Conservation (phyloP, 1,284 basidiomycete genomes). For the Ceratobasidium sp. region DNA sequence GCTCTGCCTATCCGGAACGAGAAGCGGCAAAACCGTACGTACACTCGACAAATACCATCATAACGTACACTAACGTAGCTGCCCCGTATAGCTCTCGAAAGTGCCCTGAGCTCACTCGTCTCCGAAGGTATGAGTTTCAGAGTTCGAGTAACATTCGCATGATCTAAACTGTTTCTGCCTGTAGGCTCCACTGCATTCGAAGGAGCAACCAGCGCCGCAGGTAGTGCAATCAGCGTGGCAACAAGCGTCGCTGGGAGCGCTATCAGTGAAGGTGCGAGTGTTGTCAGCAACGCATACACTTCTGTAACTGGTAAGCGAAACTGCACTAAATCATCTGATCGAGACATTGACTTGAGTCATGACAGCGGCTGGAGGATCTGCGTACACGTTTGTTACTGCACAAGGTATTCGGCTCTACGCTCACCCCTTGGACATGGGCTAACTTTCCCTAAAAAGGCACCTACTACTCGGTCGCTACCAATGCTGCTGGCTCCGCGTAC, state of each 20-base stretch:
- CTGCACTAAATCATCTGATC: neutral
- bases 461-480: slow-evolving; percentile 24
- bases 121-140: neutral
- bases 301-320: neutral
- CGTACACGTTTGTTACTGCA: slow-evolving; percentile 6
- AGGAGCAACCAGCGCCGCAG: neutral
- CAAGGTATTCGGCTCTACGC: neutral
- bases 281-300: neutral
- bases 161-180: neutral
- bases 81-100: neutral
- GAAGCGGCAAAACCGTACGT: slow-evolving; percentile 10
- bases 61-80: slow-evolving; percentile 1
- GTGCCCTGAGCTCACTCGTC: neutral
- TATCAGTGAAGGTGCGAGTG: neutral
- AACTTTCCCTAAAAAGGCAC: neutral
- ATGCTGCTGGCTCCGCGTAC: slow-evolving; percentile 18
- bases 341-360: neutral
- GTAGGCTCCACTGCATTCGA: too few species aligned
- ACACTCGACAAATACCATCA: neutral
- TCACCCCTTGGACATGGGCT: neutral
- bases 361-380: slow-evolving; percentile 5
- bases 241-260: neutral
- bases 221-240: slow-evolving; percentile 11
- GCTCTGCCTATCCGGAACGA: too few species aligned
- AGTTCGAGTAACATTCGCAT: neutral